Conservation (phyloP, 352 stramenopile species). For the Phytophthora ohioensis region DNA sequence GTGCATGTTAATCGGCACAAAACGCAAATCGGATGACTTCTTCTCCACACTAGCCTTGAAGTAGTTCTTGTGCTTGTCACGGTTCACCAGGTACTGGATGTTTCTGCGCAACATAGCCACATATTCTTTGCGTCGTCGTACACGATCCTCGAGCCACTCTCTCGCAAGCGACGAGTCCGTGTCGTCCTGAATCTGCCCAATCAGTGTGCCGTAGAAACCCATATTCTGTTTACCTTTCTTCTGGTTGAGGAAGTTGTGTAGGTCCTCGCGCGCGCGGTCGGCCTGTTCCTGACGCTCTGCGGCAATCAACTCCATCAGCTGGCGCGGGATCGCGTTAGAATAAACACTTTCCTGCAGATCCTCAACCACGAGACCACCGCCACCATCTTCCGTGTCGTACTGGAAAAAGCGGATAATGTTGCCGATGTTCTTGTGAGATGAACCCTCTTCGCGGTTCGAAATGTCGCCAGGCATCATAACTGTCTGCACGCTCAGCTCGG, state of each 20-base stretch:
- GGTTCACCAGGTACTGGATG: conserved; percentile 87
- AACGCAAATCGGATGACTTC: conserved; percentile 81
- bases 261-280: conserved; percentile 79
- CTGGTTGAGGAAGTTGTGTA: conserved; percentile 83
- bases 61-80: conserved; percentile 90
- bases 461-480: conserved; percentile 90
- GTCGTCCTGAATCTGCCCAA: conserved; percentile 89
- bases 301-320: conserved; percentile 83
- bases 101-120: conserved; percentile 83
- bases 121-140: conserved; percentile 86
- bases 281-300: conserved; percentile 83
- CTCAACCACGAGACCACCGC: conserved; percentile 83
- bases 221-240: conserved; percentile 88
- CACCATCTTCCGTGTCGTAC: conserved; percentile 86
- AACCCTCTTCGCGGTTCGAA: conserved; percentile 71
- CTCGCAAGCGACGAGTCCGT: conserved; percentile 76
- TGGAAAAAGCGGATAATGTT: conserved; percentile 92
- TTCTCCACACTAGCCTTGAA: conserved; percentile 92
- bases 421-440: conserved; percentile 88
- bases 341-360: conserved; percentile 85
- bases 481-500: conserved; percentile 86
- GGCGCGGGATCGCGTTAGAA: conserved; percentile 81
- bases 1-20: conserved; percentile 90
- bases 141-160: conserved; percentile 82
- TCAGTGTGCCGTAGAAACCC: conserved; percentile 88